Evolutionary conservation across 106 monocot species (phyloP).

Genomic region (Acorus gramineus): DNA sequence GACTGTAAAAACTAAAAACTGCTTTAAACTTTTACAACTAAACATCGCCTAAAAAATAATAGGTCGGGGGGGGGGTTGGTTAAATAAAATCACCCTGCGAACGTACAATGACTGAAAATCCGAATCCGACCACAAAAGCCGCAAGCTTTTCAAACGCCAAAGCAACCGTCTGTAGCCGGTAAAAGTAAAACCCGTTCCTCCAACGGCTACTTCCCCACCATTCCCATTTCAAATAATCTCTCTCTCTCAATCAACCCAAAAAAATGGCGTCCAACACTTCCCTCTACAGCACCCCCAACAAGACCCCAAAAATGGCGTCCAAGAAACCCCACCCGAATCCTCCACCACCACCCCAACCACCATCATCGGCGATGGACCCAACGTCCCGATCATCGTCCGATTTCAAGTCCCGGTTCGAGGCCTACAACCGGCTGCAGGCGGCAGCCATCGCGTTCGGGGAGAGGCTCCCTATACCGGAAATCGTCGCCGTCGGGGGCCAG

Average conservation of each 20-base stretch:
- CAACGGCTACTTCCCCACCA: no score
- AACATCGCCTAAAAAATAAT: no score
- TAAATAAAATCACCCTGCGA: no score
- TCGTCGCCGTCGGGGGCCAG: constrained; percentile 88
- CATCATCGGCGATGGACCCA: constrained; percentile 5
- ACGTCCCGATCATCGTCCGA: constrained; percentile 5
- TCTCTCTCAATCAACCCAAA: constrained; percentile 1
- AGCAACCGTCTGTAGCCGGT: no score
- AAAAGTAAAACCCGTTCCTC: no score
- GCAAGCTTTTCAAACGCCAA: no score
- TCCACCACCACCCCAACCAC: not conserved
- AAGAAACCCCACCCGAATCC: not conserved
- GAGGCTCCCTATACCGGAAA: constrained; percentile 91
- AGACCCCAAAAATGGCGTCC: constrained; percentile 13
- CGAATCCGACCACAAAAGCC: no score
- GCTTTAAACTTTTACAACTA: no score
- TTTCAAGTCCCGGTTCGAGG: constrained; percentile 75
- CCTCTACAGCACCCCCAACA: constrained; percentile 16
- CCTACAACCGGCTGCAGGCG: constrained; percentile 95
- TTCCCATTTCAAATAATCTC: not conserved
- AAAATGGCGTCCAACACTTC: constrained; percentile 17
- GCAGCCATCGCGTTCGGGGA: constrained; percentile 94
- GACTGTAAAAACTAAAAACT: no score
- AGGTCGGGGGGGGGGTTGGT: no score
- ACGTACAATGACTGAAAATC: no score